phyloP scores from a whole-genome alignment of 345 rosid species.

The Microcos paniculata region DNA sequence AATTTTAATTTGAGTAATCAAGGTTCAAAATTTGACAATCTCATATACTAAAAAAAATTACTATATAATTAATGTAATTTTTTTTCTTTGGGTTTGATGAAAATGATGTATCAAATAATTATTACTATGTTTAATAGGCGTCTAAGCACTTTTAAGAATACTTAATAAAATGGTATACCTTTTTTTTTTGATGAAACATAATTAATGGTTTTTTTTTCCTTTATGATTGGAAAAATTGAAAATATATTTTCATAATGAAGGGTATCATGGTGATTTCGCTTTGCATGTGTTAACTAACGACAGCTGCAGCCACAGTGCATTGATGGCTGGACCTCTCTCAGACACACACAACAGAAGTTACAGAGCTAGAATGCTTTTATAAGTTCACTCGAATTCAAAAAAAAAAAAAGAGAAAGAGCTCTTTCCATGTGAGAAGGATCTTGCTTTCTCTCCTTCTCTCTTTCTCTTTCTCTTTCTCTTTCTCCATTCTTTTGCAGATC shows the following conservation, averaged over 20 bases:
- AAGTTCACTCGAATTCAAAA: slow-evolving; percentile 15
- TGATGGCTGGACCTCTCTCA: neutral
- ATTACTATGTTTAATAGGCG: no score
- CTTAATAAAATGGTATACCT: no score
- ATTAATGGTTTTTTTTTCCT: no score
- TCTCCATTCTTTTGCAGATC: slow-evolving; percentile 36
- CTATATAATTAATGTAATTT: no score
- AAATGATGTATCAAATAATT: neutral
- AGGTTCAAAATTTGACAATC: no score
- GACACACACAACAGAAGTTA: neutral
- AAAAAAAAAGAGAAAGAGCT: no score
- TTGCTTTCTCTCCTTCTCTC: slow-evolving; percentile 6
- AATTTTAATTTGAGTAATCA: no score
- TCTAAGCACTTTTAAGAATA: no score
- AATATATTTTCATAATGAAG: neutral
- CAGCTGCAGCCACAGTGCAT: neutral
- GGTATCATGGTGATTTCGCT: slow-evolving; percentile 18
- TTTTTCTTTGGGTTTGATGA: neutral
- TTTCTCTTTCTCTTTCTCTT: slow-evolving; percentile 16
- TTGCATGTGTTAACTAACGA: slow-evolving; percentile 3
- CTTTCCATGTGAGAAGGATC: slow-evolving; percentile 21
- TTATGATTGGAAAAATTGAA: no score
- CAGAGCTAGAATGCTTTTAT: neutral
- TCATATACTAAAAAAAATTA: no score
- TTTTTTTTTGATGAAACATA: no score